A percentile compares a stretch with the other conserved stretches of the same genome.
These are phyloP conservation scores for Neurospora sp. DNA, from an alignment of 495 filamentous ascomycete genomes.

Conservation along the genomic window DNA sequence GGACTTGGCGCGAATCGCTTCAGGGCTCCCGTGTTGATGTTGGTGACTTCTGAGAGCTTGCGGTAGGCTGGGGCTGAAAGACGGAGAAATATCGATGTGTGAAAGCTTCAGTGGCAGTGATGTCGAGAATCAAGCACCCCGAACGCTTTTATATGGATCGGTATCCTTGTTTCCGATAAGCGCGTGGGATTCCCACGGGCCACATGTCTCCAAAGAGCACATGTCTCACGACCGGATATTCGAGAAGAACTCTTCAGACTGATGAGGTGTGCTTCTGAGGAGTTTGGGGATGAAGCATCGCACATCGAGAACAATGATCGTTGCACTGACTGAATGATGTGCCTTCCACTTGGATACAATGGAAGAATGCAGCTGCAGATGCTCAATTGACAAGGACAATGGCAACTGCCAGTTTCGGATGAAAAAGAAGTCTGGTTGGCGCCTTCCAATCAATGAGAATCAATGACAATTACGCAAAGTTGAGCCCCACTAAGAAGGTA, in stretches of 20 bases:
- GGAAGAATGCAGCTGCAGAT: background rate
- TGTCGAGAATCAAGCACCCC: background rate
- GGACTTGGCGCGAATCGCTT: background rate
- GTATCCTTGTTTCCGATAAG: background rate
- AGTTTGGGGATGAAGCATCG: background rate
- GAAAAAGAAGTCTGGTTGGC: background rate
- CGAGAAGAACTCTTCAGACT: background rate
- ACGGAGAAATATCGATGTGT: background rate
- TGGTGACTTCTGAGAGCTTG: background rate
- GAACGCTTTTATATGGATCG: background rate
- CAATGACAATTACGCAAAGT: background rate
- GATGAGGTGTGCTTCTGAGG: background rate
- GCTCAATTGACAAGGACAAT: background rate
- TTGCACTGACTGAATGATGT: background rate
- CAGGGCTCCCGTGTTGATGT: background rate
- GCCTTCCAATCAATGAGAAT: background rate
- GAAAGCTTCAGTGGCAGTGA: background rate
- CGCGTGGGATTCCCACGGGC: background rate
- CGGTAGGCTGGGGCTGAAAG: background rate
- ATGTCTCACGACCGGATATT: background rate
- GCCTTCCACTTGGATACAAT: background rate
- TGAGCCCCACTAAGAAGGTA: background rate
- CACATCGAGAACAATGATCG: background rate
- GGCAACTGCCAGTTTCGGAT: background rate
- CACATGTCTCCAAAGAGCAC: background rate